Evolutionary conservation across 2,329 filamentous ascomycete species (phyloP).

Genomic region (Domatiomyces catenatus): DNA sequence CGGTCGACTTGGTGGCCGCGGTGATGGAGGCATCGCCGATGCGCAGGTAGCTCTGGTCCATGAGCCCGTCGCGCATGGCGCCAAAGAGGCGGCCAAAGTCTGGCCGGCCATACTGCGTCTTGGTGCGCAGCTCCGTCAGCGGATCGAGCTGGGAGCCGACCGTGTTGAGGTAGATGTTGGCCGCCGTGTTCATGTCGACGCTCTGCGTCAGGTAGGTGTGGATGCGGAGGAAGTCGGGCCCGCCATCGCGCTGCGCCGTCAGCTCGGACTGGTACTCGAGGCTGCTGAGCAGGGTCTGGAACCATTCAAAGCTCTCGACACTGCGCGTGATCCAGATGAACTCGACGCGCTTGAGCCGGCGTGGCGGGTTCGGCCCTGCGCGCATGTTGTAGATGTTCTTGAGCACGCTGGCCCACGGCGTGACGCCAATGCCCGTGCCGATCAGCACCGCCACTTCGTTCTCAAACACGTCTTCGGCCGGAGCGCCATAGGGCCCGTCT

Average conservation of each 20-base stretch:
- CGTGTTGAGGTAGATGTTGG: conserved; percentile 94
- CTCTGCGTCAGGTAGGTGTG: conserved; percentile 95
- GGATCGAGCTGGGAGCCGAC: conserved; percentile 80
- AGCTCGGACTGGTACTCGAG: conserved; percentile 74
- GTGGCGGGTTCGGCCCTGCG: conserved; percentile 73
- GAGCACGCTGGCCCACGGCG: conserved; percentile 72
- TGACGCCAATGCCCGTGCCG: conserved; percentile 70
- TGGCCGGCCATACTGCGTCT: conserved; percentile 89
- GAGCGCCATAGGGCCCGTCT: conserved; percentile 90
- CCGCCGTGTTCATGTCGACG: conserved; percentile 77
- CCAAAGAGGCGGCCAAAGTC: conserved; percentile 70
- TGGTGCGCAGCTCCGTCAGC: conserved; percentile 72
- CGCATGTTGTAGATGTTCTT: conserved; percentile 99
- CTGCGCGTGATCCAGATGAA: conserved; percentile 99
- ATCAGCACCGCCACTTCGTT: conserved; percentile 68
- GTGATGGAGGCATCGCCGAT: conserved; percentile 61
- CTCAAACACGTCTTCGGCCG: conserved; percentile 95
- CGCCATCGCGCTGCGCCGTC: conserved; percentile 41
- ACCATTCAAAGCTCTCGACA: conserved; percentile 94
- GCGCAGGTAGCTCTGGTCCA: conserved; percentile 69
- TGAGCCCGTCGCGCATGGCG: conserved; percentile 74
- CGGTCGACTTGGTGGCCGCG: conserved; percentile 34
- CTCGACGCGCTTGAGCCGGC: conserved; percentile 80
- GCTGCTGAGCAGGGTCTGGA: conserved; percentile 81
- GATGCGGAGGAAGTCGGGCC: conserved; percentile 76